These are phyloP conservation scores for Ceratobasidium sp. DNA, from an alignment of 1,284 basidiomycete species.

Conservation along the genomic window DNA sequence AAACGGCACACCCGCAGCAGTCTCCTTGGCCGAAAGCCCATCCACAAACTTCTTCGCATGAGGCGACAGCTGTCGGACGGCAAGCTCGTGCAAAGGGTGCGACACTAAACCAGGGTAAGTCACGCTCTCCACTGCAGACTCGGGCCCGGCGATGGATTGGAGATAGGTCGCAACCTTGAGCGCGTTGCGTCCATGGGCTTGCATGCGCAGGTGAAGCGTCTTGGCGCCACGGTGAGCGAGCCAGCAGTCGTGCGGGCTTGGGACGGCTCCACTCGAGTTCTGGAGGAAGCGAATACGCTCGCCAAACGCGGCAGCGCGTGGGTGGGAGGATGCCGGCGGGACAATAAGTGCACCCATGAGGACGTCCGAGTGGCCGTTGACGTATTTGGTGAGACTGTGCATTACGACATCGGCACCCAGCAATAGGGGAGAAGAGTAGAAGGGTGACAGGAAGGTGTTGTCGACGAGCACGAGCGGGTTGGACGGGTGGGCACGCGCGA, in stretches of 20 bases:
- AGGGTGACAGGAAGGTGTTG: constrained; percentile 93
- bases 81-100: constrained; percentile 35
- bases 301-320: constrained; percentile 54
- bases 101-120: constrained; percentile 65
- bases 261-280: constrained; percentile 89
- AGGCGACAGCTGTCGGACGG: constrained; percentile 60
- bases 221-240: constrained; percentile 92
- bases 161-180: constrained; percentile 79
- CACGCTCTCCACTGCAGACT: too few species aligned
- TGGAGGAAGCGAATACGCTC: constrained; percentile 86
- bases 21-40: constrained; percentile 32
- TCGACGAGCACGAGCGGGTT: constrained; percentile 81
- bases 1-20: constrained; percentile 46
- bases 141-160: constrained; percentile 59
- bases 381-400: constrained; percentile 87
- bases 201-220: constrained; percentile 88
- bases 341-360: constrained; percentile 86
- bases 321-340: constrained; percentile 62
- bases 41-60: constrained; percentile 65
- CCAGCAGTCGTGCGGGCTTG: constrained; percentile 91
- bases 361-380: constrained; percentile 94
- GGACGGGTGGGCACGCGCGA: constrained; percentile 69
- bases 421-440: constrained; percentile 88
- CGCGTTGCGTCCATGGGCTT: constrained; percentile 87
- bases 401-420: constrained; percentile 86